Base-by-base conservation (phyloP, 805 yeast species). In the Candida koratica region DNA sequence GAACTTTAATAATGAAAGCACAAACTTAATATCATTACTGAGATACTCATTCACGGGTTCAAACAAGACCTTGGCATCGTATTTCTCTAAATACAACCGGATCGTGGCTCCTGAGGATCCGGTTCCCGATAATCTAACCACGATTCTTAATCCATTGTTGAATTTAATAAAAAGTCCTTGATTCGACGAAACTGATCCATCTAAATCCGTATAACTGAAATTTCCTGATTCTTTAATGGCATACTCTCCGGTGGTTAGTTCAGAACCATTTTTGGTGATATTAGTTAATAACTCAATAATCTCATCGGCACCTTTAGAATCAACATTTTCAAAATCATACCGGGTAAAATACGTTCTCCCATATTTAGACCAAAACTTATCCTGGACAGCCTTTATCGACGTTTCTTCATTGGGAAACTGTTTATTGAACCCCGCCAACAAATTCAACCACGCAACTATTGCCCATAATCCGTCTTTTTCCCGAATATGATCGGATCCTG, bases 381-480 rank as follows among this genome's bases (percentile, higher is more conserved):
- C 62, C 70, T 89, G 97, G 40, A 90, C 90, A 26, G 77, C 73
- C 47, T 77, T 76, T 50, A 90, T 87, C 18, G 93, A 75, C 16
- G 84, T 81, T 29, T 60, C 61, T 39, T 55, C 53, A 23, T 67
- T 68, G 34, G 86, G 83, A 53, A 80, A 71, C 34, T 65, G 55
- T 51, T 73, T 68, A 52, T 79, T 78, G 58, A 83, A 88, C 30
- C 81, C 86, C 16, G 97, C 97, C 53, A 90, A 73, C 37, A 90
- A 87, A 54, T 93, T 93, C 55, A 93, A 75, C 98, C 98, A 90
- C 5, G 97, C 97, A 43, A 87, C 76, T 53, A 90, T 78, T 24
- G 97, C 97, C 98, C 98, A 90, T 42, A 90, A 64, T 43, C 98
- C 98, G 64, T 90, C 98, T 62, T 90, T 90, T 62, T 90, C 98